Percentiles rank a stretch among this genome's conserved stretches.
Evolutionary conservation across 345 rosid genomes (phyloP).

Genomic region (Melaleuca quinquenervia): DNA sequence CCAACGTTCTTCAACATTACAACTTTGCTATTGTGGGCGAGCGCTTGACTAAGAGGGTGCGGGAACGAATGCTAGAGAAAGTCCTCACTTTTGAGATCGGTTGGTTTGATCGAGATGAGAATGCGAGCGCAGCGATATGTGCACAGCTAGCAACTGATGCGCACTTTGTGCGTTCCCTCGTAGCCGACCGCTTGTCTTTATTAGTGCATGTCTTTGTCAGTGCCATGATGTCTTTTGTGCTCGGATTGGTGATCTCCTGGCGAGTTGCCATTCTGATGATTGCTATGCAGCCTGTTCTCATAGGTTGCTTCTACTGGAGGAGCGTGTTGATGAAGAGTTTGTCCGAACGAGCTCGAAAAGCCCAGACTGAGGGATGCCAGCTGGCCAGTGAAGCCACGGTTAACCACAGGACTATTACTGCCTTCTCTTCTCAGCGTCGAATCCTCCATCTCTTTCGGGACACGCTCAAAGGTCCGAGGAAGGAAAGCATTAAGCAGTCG

Average conservation of each 20-base stretch:
- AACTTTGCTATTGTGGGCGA: slow-evolving; percentile 42
- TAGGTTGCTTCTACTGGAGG: slow-evolving; percentile 25
- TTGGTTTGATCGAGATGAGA: slow-evolving; percentile 44
- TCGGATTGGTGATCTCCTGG: slow-evolving; percentile 26
- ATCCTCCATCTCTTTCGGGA: slow-evolving; percentile 17
- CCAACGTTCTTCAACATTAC: slow-evolving; percentile 34
- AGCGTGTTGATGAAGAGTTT: slow-evolving; percentile 37
- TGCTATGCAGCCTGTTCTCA: slow-evolving; percentile 33
- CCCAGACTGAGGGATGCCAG: slow-evolving; percentile 29
- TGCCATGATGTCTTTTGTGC: slow-evolving; percentile 20
- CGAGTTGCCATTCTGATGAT: slow-evolving; percentile 34
- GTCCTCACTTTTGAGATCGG: slow-evolving; percentile 33
- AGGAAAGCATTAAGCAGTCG: slow-evolving; percentile 32
- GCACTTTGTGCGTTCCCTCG: slow-evolving; percentile 22
- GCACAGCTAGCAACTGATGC: slow-evolving; percentile 29
- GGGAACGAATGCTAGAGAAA: slow-evolving; percentile 21
- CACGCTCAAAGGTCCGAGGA: slow-evolving; percentile 24
- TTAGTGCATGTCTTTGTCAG: slow-evolving; percentile 25
- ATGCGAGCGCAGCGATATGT: slow-evolving; percentile 36
- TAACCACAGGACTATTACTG: slow-evolving; percentile 39
- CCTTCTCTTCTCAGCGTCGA: slow-evolving; percentile 38
- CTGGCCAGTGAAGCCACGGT: slow-evolving; percentile 37
- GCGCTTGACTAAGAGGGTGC: slow-evolving; percentile 23
- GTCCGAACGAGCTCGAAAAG: slow-evolving; percentile 29
- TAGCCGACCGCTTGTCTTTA: slow-evolving; percentile 31